A percentile compares a stretch with the other conserved stretches of the same genome.
These are phyloP conservation scores for rapeseed (Brassica napus) DNA, from an alignment of 345 rosid genomes.

Conservation along the genomic window Da-Ae NC_063435.1:23725001-23725500, in stretches of 20 bases:
- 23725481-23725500: too few relatives aligned
- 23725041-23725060: constrained; percentile 64
- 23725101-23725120: background rate
- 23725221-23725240: constrained; percentile 23
- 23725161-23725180: too few relatives aligned
- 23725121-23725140: constrained; percentile 76
- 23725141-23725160: constrained; percentile 25
- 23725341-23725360: background rate
- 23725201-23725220: too few relatives aligned
- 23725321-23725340: background rate
- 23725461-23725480: too few relatives aligned
- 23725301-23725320: constrained; percentile 51
- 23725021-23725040: constrained; percentile 73
- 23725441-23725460: too few relatives aligned
- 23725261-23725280: background rate
- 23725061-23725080: constrained; percentile 57
- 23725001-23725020: constrained; percentile 85
- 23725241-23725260: constrained; percentile 1
- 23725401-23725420: too few relatives aligned
- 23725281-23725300: constrained; percentile 65
- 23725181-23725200: too few relatives aligned
- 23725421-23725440: too few relatives aligned
- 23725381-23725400: too few relatives aligned
- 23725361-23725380: too few relatives aligned
- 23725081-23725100: background rate